Evolutionary conservation across 2,329 filamentous ascomycete genomes (phyloP).

Genomic region (Microsporum canis): DNA sequence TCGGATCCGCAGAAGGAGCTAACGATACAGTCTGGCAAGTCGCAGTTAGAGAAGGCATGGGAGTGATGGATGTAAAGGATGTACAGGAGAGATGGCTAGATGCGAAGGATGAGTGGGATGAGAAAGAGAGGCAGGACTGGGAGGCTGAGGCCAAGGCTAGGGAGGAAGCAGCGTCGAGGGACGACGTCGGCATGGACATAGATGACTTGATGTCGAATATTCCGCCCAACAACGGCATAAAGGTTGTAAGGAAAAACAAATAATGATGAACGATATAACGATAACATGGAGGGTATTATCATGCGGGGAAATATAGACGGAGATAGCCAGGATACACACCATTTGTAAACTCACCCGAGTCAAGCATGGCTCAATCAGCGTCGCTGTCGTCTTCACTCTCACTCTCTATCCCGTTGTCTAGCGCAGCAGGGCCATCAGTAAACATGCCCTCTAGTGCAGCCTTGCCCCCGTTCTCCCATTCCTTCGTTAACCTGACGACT

Average conservation of each 20-base stretch:
- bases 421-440: slow-evolving; percentile 11
- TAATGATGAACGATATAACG: neutral
- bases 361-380: slow-evolving; percentile 25
- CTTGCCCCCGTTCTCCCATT: slow-evolving; percentile 35
- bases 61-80: slow-evolving; percentile 69
- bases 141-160: slow-evolving; percentile 49
- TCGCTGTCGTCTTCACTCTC: slow-evolving; percentile 38
- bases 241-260: slow-evolving; percentile 50
- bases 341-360: neutral
- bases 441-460: slow-evolving; percentile 27
- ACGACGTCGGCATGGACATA: slow-evolving; percentile 20
- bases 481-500: slow-evolving; percentile 54
- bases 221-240: slow-evolving; percentile 54
- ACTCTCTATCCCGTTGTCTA: slow-evolving; percentile 33
- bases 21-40: slow-evolving; percentile 98
- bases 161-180: slow-evolving; percentile 19
- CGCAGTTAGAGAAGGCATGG: slow-evolving; percentile 63
- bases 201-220: slow-evolving; percentile 29
- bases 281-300: neutral
- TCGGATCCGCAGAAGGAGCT: slow-evolving; percentile 78
- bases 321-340: neutral
- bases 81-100: slow-evolving; percentile 96
- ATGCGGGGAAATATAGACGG: neutral
- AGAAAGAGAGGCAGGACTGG: slow-evolving; percentile 62
- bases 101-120: slow-evolving; percentile 78